phyloP scores from a whole-genome alignment of 371 early-diverging fungal species.

The Mortierella sp. region DNA sequence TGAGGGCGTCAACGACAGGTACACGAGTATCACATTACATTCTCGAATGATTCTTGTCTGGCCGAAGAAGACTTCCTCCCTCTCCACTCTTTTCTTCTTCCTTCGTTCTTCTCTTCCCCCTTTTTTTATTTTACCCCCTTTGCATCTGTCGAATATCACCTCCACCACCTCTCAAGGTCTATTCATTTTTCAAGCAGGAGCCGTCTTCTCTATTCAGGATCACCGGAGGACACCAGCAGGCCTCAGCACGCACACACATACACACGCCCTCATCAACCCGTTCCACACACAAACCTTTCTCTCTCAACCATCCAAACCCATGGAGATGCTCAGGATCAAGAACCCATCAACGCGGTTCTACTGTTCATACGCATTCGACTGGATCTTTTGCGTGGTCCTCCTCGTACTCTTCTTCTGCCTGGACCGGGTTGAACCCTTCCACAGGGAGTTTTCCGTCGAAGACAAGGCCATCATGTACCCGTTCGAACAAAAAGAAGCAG shows the following conservation, averaged over 20 bases:
- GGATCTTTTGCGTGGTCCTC: slow-evolving; percentile 71
- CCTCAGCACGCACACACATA: background rate
- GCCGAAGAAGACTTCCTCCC: background rate
- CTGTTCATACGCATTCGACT: slow-evolving; percentile 77
- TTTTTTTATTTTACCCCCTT: background rate
- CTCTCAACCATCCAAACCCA: background rate
- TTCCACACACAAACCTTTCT: background rate
- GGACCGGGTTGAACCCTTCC: slow-evolving; percentile 71
- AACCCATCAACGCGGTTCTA: slow-evolving; percentile 54
- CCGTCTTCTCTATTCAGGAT: background rate
- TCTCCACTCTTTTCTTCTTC: background rate
- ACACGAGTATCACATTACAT: background rate
- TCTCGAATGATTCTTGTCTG: background rate
- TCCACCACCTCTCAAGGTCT: background rate
- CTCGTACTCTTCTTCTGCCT: slow-evolving; percentile 69
- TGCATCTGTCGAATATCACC: background rate
- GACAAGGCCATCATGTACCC: slow-evolving; percentile 75
- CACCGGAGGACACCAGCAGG: background rate
- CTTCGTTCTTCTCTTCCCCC: background rate
- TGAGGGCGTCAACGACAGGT: background rate
- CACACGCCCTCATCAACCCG: no score
- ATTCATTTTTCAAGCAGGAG: background rate
- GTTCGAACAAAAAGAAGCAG: slow-evolving; percentile 64
- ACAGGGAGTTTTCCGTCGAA: slow-evolving; percentile 74
- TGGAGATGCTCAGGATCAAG: slow-evolving; percentile 11